Conservation (phyloP, 2,329 filamentous ascomycete species). For the Grosmannia clavigera region DNA sequence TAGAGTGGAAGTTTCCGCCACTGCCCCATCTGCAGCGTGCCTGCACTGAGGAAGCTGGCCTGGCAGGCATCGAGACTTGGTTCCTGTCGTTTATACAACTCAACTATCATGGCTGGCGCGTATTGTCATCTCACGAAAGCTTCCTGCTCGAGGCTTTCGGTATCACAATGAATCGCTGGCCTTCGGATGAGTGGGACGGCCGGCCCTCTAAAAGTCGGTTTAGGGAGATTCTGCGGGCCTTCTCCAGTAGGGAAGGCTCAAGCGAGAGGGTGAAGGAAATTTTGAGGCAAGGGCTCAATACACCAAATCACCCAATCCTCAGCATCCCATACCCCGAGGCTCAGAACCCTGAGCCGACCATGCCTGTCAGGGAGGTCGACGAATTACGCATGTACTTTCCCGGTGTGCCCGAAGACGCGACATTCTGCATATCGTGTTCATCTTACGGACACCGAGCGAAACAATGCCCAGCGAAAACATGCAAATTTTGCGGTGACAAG, state of each 20-base stretch:
- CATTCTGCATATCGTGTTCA: conserved; percentile 41
- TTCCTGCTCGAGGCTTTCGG: background rate
- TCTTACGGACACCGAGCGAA: conserved; percentile 30
- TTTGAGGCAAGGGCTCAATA: background rate
- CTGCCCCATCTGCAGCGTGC: background rate
- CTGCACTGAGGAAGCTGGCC: background rate
- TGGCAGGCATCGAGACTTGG: background rate
- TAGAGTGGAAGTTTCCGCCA: background rate
- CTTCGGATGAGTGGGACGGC: background rate
- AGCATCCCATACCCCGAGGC: background rate
- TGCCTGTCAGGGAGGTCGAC: background rate
- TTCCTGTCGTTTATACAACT: background rate
- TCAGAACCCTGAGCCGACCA: background rate
- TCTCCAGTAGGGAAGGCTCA: background rate
- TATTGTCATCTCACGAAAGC: background rate
- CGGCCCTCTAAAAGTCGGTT: background rate
- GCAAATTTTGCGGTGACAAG: conserved; percentile 34
- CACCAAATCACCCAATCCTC: background rate
- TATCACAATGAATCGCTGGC: background rate
- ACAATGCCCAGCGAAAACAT: conserved; percentile 32
- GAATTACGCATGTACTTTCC: conserved; percentile 40
- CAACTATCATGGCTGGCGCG: background rate
- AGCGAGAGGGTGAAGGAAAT: background rate
- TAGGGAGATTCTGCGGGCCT: background rate
- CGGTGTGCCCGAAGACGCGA: conserved; percentile 26